phyloP scores from a whole-genome alignment of 2,329 filamentous ascomycete species.

The Dichotomopilus funicola region DNA sequence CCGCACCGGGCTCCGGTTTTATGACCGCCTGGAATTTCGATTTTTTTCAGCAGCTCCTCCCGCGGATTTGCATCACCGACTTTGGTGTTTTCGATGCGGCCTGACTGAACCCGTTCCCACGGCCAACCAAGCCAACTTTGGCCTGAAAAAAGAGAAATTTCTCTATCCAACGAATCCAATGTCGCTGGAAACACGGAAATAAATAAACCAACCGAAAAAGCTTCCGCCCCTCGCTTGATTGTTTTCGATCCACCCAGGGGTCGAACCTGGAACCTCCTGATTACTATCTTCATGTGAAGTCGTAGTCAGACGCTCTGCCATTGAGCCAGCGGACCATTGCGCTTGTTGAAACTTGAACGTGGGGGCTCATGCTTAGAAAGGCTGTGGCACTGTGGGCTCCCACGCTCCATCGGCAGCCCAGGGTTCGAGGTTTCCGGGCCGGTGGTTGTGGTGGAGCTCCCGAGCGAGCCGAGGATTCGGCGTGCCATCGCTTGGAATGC shows the following conservation, averaged over 20 bases:
- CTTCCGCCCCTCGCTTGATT: neutral
- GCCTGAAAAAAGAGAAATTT: conserved; percentile 11
- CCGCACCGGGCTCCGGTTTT: neutral
- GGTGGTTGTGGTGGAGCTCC: neutral
- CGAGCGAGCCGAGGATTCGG: neutral
- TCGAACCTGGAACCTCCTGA: conserved; percentile 21
- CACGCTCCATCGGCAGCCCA: neutral
- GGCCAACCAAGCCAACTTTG: neutral
- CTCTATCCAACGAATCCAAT: conserved; percentile 6
- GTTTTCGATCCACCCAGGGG: conserved; percentile 14
- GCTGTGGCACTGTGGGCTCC: neutral
- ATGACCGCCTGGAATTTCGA: conserved; percentile 14
- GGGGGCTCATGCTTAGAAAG: neutral
- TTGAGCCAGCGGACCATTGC: conserved; percentile 17
- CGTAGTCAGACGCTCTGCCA: conserved; percentile 21
- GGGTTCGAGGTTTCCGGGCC: no score
- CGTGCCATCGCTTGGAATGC: no score
- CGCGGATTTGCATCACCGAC: neutral
- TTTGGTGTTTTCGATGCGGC: conserved; percentile 2
- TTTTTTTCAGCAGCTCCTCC: conserved; percentile 12
- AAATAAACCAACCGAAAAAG: conserved; percentile 18
- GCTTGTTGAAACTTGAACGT: neutral
- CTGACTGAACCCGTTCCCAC: neutral
- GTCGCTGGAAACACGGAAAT: conserved; percentile 1
- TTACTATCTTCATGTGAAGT: neutral